Percentiles rank a stretch among this genome's conserved stretches.
Evolutionary conservation across 495 filamentous ascomycete species (phyloP).

Genomic region (Recurvomyces mirabilis): DNA sequence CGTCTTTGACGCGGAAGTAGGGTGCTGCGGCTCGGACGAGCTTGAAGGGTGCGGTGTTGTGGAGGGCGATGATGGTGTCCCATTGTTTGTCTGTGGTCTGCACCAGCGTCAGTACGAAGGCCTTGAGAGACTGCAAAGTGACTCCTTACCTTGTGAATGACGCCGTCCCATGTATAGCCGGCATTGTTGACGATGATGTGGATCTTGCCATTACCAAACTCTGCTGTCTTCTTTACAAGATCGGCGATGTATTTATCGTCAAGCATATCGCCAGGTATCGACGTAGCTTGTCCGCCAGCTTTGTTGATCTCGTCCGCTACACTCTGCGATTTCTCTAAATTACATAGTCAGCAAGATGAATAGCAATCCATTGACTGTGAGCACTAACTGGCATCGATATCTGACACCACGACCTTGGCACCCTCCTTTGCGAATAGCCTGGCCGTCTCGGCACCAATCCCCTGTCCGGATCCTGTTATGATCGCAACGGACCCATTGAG

Average conservation of each 20-base stretch:
- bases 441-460: slow-evolving; percentile 77
- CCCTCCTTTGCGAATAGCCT: slow-evolving; percentile 76
- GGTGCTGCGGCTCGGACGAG: slow-evolving; percentile 67
- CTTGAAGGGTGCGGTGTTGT: slow-evolving; percentile 74
- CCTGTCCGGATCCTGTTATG: slow-evolving; percentile 78
- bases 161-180: slow-evolving; percentile 80
- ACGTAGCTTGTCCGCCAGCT: slow-evolving; percentile 52
- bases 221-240: slow-evolving; percentile 60
- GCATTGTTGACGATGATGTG: slow-evolving; percentile 85
- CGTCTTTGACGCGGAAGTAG: slow-evolving; percentile 78
- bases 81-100: slow-evolving; percentile 84
- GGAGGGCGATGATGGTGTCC: slow-evolving; percentile 71
- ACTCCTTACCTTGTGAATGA: slow-evolving; percentile 63
- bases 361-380: not conserved
- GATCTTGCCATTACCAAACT: slow-evolving; percentile 76
- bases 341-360: not conserved
- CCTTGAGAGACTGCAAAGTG: not conserved
- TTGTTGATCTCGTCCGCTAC: slow-evolving; percentile 55
- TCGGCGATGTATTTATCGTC: slow-evolving; percentile 52
- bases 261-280: slow-evolving; percentile 63
- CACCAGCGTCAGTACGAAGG: not conserved
- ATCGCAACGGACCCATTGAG: slow-evolving; percentile 73
- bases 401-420: slow-evolving; percentile 68
- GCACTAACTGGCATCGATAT: slow-evolving; percentile 59
- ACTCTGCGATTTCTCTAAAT: slow-evolving; percentile 44